Conservation (phyloP, 1,284 basidiomycete genomes). For the Cryptococcus sp. region DNA sequence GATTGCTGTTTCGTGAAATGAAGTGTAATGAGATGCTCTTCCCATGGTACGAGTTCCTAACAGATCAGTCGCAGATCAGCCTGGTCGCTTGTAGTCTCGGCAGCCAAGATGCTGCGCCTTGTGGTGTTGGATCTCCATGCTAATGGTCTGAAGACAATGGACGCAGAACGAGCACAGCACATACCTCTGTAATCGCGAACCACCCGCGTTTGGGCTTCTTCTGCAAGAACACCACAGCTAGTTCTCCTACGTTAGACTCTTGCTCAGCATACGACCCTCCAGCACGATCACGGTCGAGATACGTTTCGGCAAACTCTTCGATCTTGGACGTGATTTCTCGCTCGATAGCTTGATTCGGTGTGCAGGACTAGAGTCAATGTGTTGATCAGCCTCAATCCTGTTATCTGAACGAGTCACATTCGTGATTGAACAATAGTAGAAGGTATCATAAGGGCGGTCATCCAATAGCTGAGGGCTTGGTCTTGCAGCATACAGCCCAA, state of each 20-base stretch:
- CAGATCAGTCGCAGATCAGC: neutral
- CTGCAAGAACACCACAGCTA: constrained; percentile 49
- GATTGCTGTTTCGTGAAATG: constrained; percentile 15
- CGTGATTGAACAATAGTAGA: too few relatives aligned
- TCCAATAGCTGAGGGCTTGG: too few relatives aligned
- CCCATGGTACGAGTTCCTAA: constrained; percentile 49
- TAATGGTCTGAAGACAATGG: neutral
- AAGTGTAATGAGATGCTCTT: constrained; percentile 48
- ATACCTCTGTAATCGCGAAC: constrained; percentile 50
- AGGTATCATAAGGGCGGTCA: too few relatives aligned
- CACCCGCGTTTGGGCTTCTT: constrained; percentile 46
- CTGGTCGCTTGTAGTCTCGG: too few relatives aligned
- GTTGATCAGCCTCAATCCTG: neutral
- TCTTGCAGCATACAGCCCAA: too few relatives aligned
- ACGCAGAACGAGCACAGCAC: constrained; percentile 1
- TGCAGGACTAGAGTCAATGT: constrained; percentile 8
- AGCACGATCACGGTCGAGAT: constrained; percentile 18
- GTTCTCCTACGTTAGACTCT: constrained; percentile 29
- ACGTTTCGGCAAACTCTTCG: constrained; percentile 34
- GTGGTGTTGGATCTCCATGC: neutral
- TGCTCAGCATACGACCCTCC: neutral
- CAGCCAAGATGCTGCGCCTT: neutral
- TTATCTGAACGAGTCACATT: too few relatives aligned
- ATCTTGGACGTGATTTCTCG: constrained; percentile 34
- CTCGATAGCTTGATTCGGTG: constrained; percentile 26